A percentile compares a stretch with the other conserved stretches of the same genome.
Conservation (phyloP, 1,284 basidiomycete species). For the Xerocomus nothofagi region DNA sequence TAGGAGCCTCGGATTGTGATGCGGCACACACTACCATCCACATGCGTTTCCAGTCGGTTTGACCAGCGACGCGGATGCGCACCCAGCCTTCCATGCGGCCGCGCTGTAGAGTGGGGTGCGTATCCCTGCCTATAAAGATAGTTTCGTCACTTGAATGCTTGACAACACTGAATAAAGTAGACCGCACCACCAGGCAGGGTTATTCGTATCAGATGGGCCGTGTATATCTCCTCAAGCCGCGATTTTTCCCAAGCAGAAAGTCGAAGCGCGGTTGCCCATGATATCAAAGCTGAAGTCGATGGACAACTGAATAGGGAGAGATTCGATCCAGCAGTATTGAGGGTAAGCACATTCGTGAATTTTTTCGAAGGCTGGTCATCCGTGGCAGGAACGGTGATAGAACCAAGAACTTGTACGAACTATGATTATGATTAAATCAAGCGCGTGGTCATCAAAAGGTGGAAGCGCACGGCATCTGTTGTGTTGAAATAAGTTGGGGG, state of each 20-base stretch:
- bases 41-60: slow-evolving; percentile 93
- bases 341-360: slow-evolving; percentile 80
- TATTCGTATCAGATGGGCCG: slow-evolving; percentile 87
- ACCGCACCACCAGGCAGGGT: slow-evolving; percentile 52
- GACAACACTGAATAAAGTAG: slow-evolving; percentile 19
- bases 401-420: slow-evolving; percentile 74
- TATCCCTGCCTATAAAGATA: slow-evolving; percentile 57
- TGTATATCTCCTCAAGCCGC: slow-evolving; percentile 95
- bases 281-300: slow-evolving; percentile 64
- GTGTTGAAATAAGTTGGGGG: slow-evolving; percentile 86
- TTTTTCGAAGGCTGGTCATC: slow-evolving; percentile 50
- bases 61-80: slow-evolving; percentile 87
- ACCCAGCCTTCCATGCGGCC: slow-evolving; percentile 93
- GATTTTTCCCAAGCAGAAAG: slow-evolving; percentile 95
- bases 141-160: slow-evolving; percentile 4
- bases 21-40: slow-evolving; percentile 79
- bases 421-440: slow-evolving; percentile 30
- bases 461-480: slow-evolving; percentile 74
- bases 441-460: background rate
- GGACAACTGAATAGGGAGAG: slow-evolving; percentile 88
- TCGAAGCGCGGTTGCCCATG: slow-evolving; percentile 92
- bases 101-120: slow-evolving; percentile 63
- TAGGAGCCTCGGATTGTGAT: slow-evolving; percentile 27
- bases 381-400: slow-evolving; percentile 62
- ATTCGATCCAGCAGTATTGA: slow-evolving; percentile 95